Percentiles rank a stretch among this genome's conserved stretches.
These are phyloP conservation scores for Mucor ambiguus DNA, from an alignment of 371 early-diverging fungal genomes.

Conservation along the genomic window DNA sequence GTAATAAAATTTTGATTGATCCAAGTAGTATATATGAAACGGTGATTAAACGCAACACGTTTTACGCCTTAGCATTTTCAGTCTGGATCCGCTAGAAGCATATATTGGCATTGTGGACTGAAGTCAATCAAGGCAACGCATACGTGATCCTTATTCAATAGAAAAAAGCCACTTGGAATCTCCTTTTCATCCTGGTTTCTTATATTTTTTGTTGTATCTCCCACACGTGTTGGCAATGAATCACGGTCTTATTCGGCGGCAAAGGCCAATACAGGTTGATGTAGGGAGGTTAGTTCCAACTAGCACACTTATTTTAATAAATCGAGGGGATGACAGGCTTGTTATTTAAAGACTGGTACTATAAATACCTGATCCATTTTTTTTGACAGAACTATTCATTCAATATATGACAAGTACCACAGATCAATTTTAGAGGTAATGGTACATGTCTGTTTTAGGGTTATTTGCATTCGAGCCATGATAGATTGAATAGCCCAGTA, in stretches of 20 bases:
- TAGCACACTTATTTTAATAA: background rate
- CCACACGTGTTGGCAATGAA: background rate
- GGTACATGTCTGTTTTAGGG: conserved; percentile 4
- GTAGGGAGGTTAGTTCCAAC: conserved; percentile 3
- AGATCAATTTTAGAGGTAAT: background rate
- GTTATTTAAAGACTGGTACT: background rate
- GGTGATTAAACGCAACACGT: background rate
- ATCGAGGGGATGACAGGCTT: background rate
- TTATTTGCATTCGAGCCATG: background rate
- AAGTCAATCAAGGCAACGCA: background rate
- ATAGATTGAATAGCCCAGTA: background rate
- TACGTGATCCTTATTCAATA: background rate
- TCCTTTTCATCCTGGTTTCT: background rate
- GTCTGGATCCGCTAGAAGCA: background rate
- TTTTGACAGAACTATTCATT: background rate
- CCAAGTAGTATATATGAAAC: background rate
- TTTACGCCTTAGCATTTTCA: background rate
- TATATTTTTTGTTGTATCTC: background rate
- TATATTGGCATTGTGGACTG: background rate
- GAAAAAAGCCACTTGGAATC: background rate
- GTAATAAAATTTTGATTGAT: background rate
- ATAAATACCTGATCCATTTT: background rate
- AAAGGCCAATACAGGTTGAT: background rate
- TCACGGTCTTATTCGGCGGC: background rate
- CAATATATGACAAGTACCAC: conserved; percentile 1